A percentile compares a stretch with the other conserved stretches of the same genome.
phyloP scores from a whole-genome alignment of 495 filamentous ascomycete species.

The Thozetella sp. region DNA sequence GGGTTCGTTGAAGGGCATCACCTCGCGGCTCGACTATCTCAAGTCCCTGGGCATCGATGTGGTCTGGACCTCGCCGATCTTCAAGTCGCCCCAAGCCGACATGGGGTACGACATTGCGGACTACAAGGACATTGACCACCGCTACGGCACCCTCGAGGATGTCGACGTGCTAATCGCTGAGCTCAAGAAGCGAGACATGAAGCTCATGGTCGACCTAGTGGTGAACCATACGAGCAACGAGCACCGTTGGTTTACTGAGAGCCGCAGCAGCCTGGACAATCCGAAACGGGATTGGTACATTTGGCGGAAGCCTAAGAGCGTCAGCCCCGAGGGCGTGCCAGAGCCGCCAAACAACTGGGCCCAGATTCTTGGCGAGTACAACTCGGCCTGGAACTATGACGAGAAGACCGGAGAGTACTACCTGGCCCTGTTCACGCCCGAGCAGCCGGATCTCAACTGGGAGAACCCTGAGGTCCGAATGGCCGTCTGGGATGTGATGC shows the following conservation, averaged over 20 bases:
- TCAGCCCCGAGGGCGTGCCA: slow-evolving; percentile 45
- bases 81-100: slow-evolving; percentile 60
- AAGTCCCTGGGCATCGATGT: slow-evolving; percentile 59
- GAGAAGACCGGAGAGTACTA: slow-evolving; percentile 59
- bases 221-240: slow-evolving; percentile 68
- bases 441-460: slow-evolving; percentile 70
- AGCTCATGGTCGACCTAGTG: slow-evolving; percentile 65
- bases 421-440: slow-evolving; percentile 57
- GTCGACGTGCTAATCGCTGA: slow-evolving; percentile 56
- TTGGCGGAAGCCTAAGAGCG: slow-evolving; percentile 56
- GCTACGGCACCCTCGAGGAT: slow-evolving; percentile 62
- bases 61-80: slow-evolving; percentile 62
- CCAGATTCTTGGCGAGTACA: slow-evolving; percentile 54
- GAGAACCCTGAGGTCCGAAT: slow-evolving; percentile 57
- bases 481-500: slow-evolving; percentile 60
- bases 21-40: slow-evolving; percentile 55
- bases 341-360: slow-evolving; percentile 67
- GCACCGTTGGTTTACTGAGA: slow-evolving; percentile 66
- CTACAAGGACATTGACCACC: slow-evolving; percentile 57
- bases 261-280: slow-evolving; percentile 47
- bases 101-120: slow-evolving; percentile 63
- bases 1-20: slow-evolving; percentile 61
- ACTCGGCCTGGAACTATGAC: slow-evolving; percentile 63
- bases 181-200: slow-evolving; percentile 60
- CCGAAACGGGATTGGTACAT: slow-evolving; percentile 66